Evolutionary conservation across 2,329 filamentous ascomycete species (phyloP).

Genomic region (Colletotrichum sp.): DNA sequence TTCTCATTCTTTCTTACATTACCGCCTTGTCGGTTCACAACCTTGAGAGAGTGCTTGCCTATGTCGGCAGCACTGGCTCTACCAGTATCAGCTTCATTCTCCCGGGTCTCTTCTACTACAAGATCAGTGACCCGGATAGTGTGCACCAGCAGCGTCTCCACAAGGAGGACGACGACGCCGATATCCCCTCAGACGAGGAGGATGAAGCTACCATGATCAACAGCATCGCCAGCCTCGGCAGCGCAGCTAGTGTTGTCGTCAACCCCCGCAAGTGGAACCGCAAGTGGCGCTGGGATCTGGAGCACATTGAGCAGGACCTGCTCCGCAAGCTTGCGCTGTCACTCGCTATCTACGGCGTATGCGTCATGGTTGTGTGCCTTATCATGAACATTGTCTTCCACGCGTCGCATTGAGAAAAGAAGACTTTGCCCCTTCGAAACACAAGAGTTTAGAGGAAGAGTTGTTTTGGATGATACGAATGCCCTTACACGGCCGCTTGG

Average conservation of each 20-base stretch:
- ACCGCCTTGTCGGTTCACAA: slow-evolving; percentile 91
- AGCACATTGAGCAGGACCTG: slow-evolving; percentile 67
- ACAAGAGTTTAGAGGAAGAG: background rate
- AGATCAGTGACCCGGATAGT: slow-evolving; percentile 91
- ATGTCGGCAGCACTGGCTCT: slow-evolving; percentile 92
- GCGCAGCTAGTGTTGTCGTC: slow-evolving; percentile 40
- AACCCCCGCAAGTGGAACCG: slow-evolving; percentile 52
- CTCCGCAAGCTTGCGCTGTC: slow-evolving; percentile 77
- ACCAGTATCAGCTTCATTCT: slow-evolving; percentile 98
- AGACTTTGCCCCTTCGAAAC: background rate
- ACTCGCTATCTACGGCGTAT: slow-evolving; percentile 80
- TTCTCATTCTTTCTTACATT: slow-evolving; percentile 84
- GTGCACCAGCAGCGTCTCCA: slow-evolving; percentile 83
- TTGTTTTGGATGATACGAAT: background rate
- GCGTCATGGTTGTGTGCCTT: slow-evolving; percentile 91
- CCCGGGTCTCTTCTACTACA: slow-evolving; percentile 96
- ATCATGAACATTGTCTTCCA: slow-evolving; percentile 84
- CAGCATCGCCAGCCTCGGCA: slow-evolving; percentile 51
- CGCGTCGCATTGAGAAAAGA: slow-evolving; percentile 57
- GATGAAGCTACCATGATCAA: slow-evolving; percentile 47
- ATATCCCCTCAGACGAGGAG: slow-evolving; percentile 56
- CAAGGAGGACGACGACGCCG: slow-evolving; percentile 90
- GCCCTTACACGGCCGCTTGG: background rate
- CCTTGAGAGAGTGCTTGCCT: slow-evolving; percentile 89
- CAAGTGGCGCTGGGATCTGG: slow-evolving; percentile 64